Evolutionary conservation across 768 basidiomycete genomes (phyloP).

Genomic region (Lactifluus volemus): DNA sequence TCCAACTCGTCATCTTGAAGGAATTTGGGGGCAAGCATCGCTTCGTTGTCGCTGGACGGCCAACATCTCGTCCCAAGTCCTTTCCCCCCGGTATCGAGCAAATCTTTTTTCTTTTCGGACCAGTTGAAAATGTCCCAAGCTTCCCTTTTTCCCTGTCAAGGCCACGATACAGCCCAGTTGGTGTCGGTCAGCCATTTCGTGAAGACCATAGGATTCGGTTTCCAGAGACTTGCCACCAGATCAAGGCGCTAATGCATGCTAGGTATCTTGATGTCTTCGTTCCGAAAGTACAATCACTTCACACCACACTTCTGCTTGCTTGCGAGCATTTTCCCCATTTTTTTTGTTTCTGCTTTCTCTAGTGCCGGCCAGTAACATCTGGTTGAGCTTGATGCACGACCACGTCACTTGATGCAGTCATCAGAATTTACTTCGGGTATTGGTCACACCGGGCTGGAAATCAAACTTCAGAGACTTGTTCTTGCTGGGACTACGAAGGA

Average conservation of each 20-base stretch:
- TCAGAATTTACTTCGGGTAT: background rate
- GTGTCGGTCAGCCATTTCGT: background rate
- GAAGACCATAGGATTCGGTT: background rate
- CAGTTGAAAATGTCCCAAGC: background rate
- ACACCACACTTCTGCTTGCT: background rate
- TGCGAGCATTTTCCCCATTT: background rate
- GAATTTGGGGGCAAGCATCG: background rate
- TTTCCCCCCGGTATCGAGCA: background rate
- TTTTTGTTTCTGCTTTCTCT: background rate
- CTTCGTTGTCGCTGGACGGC: background rate
- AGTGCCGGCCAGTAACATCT: background rate
- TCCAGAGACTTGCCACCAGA: background rate
- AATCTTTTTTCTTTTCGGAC: background rate
- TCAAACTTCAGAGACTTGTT: background rate
- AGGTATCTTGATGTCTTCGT: background rate
- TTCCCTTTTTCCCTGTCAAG: background rate
- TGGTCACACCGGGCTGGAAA: conserved; percentile 10
- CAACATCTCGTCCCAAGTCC: background rate
- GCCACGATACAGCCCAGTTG: background rate
- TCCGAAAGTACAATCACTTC: background rate
- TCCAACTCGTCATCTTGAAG: background rate
- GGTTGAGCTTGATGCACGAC: conserved; percentile 1
- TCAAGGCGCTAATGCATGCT: background rate
- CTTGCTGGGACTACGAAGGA: background rate
- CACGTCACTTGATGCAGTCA: conserved; percentile 8